phyloP scores from a whole-genome alignment of 2,329 filamentous ascomycete species.

The Neopestalotiopsis rosae region DNA sequence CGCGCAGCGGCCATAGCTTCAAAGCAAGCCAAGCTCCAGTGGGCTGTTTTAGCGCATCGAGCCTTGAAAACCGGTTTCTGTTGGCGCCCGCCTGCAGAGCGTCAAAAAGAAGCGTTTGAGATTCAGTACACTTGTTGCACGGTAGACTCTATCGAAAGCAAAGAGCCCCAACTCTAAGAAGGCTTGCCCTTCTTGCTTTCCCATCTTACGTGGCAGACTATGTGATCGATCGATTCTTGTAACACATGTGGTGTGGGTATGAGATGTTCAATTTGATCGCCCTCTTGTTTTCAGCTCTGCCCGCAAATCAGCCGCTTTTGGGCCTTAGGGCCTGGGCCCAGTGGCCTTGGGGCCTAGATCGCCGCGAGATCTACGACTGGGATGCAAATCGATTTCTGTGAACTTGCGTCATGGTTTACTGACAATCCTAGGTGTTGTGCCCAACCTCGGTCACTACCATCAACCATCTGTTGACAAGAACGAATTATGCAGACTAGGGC shows the following conservation, averaged over 20 bases:
- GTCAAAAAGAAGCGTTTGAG: neutral
- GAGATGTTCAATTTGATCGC: too few species aligned
- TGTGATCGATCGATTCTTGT: slow-evolving; percentile 9
- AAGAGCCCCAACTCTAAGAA: neutral
- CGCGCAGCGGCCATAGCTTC: neutral
- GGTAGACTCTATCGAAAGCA: neutral
- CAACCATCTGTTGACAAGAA: neutral
- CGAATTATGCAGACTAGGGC: neutral
- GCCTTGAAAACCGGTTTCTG: slow-evolving; percentile 18
- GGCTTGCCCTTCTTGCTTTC: neutral
- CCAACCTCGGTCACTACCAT: neutral
- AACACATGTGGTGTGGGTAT: neutral
- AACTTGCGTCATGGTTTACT: slow-evolving; percentile 18
- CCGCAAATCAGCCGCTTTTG: slow-evolving; percentile 2
- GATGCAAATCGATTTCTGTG: slow-evolving; percentile 5
- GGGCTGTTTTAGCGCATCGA: neutral
- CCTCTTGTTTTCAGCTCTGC: slow-evolving; percentile 5
- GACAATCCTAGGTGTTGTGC: neutral
- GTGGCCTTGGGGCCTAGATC: neutral
- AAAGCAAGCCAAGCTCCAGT: neutral
- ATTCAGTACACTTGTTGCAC: slow-evolving; percentile 2
- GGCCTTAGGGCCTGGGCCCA: slow-evolving; percentile 2
- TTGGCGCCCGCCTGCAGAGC: slow-evolving; percentile 2
- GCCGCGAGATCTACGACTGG: slow-evolving; percentile 19
- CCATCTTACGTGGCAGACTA: too few species aligned